Conservation (phyloP, 2,329 filamentous ascomycete species). For the Scleromitrula shiraiana region DNA sequence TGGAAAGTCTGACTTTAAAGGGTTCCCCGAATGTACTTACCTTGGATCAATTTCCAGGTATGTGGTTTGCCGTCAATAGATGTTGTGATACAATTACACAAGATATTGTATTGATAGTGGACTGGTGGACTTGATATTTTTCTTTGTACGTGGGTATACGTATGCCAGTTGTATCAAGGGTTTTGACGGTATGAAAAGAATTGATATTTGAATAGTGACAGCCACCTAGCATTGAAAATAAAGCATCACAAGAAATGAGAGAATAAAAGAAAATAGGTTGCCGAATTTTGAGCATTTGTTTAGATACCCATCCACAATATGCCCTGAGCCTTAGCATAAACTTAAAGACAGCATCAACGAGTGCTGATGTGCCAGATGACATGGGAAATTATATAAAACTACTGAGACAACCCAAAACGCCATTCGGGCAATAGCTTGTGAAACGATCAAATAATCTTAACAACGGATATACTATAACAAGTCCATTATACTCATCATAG, state of each 20-base stretch:
- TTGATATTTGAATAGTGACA: too few relatives aligned
- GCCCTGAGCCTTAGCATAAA: neutral
- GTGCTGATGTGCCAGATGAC: too few relatives aligned
- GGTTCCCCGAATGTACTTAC: neutral
- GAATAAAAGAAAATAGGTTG: neutral
- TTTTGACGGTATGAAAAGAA: too few relatives aligned
- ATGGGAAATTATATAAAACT: too few relatives aligned
- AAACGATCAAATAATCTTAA: slow-evolving; percentile 12
- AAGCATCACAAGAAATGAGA: too few relatives aligned
- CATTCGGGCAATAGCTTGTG: neutral
- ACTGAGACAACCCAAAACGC: too few relatives aligned
- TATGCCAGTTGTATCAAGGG: too few relatives aligned
- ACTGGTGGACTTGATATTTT: neutral
- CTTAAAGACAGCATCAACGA: too few relatives aligned
- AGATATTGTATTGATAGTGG: neutral
- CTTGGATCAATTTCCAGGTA: neutral
- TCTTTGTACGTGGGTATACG: too few relatives aligned
- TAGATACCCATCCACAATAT: neutral
- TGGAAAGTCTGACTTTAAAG: neutral
- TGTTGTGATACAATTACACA: slow-evolving; percentile 3
- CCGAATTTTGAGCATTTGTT: neutral
- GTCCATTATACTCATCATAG: slow-evolving; percentile 17
- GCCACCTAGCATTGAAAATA: too few relatives aligned
- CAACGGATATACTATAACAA: slow-evolving; percentile 11
- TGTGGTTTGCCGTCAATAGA: slow-evolving; percentile 8